Evolutionary conservation across 2,329 filamentous ascomycete genomes (phyloP).

Genomic region (Lecanicillium sp.): DNA sequence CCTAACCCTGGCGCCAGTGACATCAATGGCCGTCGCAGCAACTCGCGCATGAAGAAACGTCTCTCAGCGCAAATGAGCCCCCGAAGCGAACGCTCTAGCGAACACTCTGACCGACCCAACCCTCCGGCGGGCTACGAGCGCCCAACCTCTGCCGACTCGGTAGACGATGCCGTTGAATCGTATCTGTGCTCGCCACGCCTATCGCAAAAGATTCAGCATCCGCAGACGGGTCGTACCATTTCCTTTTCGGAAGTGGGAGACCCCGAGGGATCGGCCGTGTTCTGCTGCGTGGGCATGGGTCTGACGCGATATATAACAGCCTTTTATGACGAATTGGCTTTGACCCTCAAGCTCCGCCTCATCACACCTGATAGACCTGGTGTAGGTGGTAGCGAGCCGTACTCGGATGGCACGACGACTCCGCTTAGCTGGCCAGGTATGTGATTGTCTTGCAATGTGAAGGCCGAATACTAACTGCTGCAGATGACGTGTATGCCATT

Average conservation of each 20-base stretch:
- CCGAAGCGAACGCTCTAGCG: conserved; percentile 24
- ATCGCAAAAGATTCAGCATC: conserved; percentile 81
- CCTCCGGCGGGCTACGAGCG: conserved; percentile 56
- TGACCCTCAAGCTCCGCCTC: conserved; percentile 78
- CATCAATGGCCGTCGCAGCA: conserved; percentile 44
- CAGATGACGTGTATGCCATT: conserved; percentile 82
- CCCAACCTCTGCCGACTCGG: conserved; percentile 72
- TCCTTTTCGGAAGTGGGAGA: conserved; percentile 97
- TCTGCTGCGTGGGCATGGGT: conserved; percentile 97
- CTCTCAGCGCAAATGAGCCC: conserved; percentile 43
- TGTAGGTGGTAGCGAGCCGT: conserved; percentile 83
- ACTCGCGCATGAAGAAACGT: conserved; percentile 53
- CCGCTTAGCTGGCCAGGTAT: conserved; percentile 90
- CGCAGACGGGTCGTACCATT: conserved; percentile 78
- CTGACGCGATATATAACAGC: conserved; percentile 91
- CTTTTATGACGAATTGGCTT: conserved; percentile 92
- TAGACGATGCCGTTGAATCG: conserved; percentile 79
- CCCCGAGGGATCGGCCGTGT: conserved; percentile 81
- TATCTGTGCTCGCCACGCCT: conserved; percentile 79
- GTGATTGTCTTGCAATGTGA: conserved; percentile 19
- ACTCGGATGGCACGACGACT: conserved; percentile 72
- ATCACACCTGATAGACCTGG: conserved; percentile 93
- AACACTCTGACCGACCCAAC: conserved; percentile 18
- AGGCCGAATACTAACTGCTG: conserved; percentile 17
- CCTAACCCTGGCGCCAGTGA: conserved; percentile 35